Base-by-base conservation (phyloP, 2,329 filamentous ascomycete genomes). In the Endoconidiophora laricicola region DNA sequence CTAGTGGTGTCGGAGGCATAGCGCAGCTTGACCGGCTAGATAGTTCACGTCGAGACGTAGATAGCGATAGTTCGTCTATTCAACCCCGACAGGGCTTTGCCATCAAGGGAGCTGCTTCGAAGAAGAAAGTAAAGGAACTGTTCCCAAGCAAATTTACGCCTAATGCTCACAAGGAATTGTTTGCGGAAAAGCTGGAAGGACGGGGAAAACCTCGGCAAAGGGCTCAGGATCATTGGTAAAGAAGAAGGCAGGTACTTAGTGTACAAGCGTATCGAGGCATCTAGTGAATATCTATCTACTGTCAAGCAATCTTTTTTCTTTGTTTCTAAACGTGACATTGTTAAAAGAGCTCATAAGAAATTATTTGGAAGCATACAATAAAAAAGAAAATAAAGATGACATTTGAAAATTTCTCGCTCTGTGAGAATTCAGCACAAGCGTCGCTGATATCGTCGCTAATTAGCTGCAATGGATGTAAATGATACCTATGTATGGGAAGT, bases 161-260 rank as follows among this genome's bases (percentile, higher is more conserved):
- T 6, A 84, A 85, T 59, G 64, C 72, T 2, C 77, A 76, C 46
- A 86, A 83, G 62, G 83, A 87, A 60, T 62, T 86, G 14, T 83
- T 86, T 58, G 70, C 72, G 1, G 73, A 78, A 53, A 77, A 67
- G 55, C 59, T 78, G 23, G 72, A 76, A 48, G 75, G 74, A 2
- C 69, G 78, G 54, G 70, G 73, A 12, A 69, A 70, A 52, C 71
- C 69, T 54, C 73, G 83, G 55, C 76, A 81, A 57, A 78, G 70
- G 59, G 83, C 83, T 0, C 80, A 85, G 57, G 83, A 88, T 64
- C 67, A 83, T 55, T 88, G 51, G 46, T 53, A 38, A 38, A 29
- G 3, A 29, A 29, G 26, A 29, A 29, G 16, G 16, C 16, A 18
- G 16, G 16, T 18, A 18, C 16, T 18, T 18, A 18, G 16, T 18